Percentiles rank a stretch among this genome's conserved stretches.
Evolutionary conservation across 2,329 filamentous ascomycete species (phyloP).

Genomic region (Phaeomoniella chlamydospora): DNA sequence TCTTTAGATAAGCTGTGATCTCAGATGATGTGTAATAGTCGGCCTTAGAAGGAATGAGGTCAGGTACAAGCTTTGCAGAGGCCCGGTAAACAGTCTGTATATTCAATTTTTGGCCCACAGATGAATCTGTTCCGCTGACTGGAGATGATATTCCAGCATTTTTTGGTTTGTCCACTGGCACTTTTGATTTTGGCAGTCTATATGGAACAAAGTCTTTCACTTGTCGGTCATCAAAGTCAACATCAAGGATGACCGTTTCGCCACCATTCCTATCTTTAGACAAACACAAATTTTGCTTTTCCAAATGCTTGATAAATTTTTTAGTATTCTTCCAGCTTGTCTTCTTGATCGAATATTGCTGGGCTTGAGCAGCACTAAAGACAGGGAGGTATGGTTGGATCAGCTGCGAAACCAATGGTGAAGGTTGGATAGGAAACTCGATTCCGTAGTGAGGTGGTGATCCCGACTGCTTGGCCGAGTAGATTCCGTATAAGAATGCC

Average conservation of each 20-base stretch:
- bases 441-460: constrained; percentile 38
- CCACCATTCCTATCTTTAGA: constrained; percentile 50
- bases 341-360: constrained; percentile 53
- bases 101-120: constrained; percentile 24
- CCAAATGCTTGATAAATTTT: constrained; percentile 54
- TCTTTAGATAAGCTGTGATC: constrained; percentile 39
- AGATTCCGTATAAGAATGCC: constrained; percentile 49
- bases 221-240: constrained; percentile 45
- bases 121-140: constrained; percentile 22
- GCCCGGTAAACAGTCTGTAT: constrained; percentile 41
- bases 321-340: constrained; percentile 56
- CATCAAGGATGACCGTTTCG: constrained; percentile 49
- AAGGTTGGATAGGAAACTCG: constrained; percentile 48
- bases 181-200: constrained; percentile 43
- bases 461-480: constrained; percentile 43
- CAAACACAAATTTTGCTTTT: constrained; percentile 49
- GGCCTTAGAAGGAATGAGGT: constrained; percentile 35
- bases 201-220: constrained; percentile 47
- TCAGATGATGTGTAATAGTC: constrained; percentile 46
- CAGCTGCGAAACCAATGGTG: constrained; percentile 47
- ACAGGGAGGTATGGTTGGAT: constrained; percentile 53
- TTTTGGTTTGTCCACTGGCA: constrained; percentile 19
- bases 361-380: constrained; percentile 37
- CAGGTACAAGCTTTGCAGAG: constrained; percentile 40
- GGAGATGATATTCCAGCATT: constrained; percentile 18